A percentile compares a stretch with the other conserved stretches of the same genome.
Evolutionary conservation across 78 protist species (phyloP).

Genomic region (Trichosphaerium sp.): DNA sequence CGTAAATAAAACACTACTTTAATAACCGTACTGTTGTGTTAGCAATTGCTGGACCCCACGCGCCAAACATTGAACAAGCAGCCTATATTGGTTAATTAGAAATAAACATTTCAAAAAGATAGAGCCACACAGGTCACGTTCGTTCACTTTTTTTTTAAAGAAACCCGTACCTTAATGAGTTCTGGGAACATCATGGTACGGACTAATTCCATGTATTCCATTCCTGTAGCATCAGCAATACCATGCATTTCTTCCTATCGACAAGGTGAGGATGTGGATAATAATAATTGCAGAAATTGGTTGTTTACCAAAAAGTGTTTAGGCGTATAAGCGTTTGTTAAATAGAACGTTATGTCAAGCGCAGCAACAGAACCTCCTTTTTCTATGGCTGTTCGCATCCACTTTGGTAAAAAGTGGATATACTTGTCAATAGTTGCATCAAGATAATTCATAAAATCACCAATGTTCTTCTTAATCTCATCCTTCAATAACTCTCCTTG

Average conservation of each 20-base stretch:
- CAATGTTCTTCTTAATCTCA: constrained; percentile 12
- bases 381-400: constrained; percentile 20
- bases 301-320: constrained; percentile 20
- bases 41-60: constrained; percentile 23
- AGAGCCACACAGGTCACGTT: too few relatives aligned
- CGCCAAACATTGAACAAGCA: constrained; percentile 55
- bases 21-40: too few relatives aligned
- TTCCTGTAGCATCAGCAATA: constrained; percentile 38
- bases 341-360: constrained; percentile 31
- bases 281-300: too few relatives aligned
- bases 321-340: constrained; percentile 33
- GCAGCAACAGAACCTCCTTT: constrained; percentile 23
- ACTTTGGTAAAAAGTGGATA: constrained; percentile 16
- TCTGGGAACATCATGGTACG: constrained; percentile 57
- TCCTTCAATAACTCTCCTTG: constrained; percentile 40
- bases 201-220: constrained; percentile 18
- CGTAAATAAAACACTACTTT: too few relatives aligned
- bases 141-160: too few relatives aligned
- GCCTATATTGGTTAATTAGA: too few relatives aligned
- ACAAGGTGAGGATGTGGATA: too few relatives aligned
- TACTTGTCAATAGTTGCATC: constrained; percentile 11
- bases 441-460: constrained; percentile 30
- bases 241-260: constrained; percentile 57
- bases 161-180: too few relatives aligned
- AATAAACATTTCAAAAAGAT: too few relatives aligned